phyloP scores from a whole-genome alignment of 495 filamentous ascomycete species.

The Astrocystis sublimbata region DNA sequence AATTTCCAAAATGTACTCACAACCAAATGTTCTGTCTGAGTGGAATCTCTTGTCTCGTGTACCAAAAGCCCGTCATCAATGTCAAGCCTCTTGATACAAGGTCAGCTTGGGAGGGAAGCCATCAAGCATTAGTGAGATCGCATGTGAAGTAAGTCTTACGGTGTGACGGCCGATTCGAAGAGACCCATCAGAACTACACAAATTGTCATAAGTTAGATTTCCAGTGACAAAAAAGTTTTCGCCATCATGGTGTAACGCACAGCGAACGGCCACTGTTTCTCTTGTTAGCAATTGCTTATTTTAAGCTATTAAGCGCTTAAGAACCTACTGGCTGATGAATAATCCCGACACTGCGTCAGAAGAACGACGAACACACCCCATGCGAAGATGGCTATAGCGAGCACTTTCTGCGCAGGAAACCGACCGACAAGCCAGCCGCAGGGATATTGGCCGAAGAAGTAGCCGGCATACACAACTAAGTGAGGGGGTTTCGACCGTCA shows the following conservation, averaged over 20 bases:
- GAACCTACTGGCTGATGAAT: constrained; percentile 1
- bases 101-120: too few species aligned
- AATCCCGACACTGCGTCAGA: constrained; percentile 2
- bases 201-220: too few species aligned
- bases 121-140: too few species aligned
- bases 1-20: too few species aligned
- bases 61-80: constrained; percentile 19
- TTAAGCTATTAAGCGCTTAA: too few species aligned
- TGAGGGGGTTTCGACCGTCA: too few species aligned
- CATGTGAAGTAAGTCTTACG: neutral
- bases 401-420: constrained; percentile 31
- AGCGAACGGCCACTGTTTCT: neutral
- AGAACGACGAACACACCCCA: constrained; percentile 16
- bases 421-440: constrained; percentile 49
- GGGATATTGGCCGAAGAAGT: constrained; percentile 48
- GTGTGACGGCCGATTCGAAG: constrained; percentile 16
- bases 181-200: constrained; percentile 16
- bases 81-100: constrained; percentile 12
- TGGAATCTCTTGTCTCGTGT: constrained; percentile 25
- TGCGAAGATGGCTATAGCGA: constrained; percentile 2
- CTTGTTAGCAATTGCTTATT: too few species aligned
- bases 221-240: too few species aligned
- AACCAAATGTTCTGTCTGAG: constrained; percentile 47
- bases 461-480: constrained; percentile 26
- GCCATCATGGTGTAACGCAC: too few species aligned